phyloP scores from a whole-genome alignment of 805 yeast genomes.

The Schwanniomyces vanrijiae region DNA sequence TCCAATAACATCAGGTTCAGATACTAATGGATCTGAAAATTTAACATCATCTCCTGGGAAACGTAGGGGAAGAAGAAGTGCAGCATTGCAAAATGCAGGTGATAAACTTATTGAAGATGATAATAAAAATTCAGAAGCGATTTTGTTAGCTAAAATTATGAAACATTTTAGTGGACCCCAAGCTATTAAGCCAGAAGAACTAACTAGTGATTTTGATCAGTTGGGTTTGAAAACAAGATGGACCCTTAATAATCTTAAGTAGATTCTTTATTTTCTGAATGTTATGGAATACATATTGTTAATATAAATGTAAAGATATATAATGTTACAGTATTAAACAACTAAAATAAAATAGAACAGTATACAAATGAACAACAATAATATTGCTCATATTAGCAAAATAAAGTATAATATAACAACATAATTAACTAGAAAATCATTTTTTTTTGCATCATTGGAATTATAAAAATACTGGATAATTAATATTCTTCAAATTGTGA shows the following conservation, averaged over 20 bases:
- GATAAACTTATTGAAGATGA: constrained; percentile 10
- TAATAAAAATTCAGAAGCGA: constrained; percentile 33
- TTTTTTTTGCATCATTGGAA: background rate
- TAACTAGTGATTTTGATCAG: constrained; percentile 32
- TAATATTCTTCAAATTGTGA: constrained; percentile 49
- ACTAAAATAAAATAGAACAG: background rate
- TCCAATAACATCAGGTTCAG: constrained; percentile 39
- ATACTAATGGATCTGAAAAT: constrained; percentile 28
- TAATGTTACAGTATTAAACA: constrained; percentile 6
- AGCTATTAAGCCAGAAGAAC: constrained; percentile 31
- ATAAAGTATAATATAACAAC: constrained; percentile 2
- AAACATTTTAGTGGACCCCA: constrained; percentile 43
- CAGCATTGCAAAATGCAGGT: constrained; percentile 11
- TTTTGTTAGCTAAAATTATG: constrained; percentile 41
- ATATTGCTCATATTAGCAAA: background rate
- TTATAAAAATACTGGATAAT: constrained; percentile 4
- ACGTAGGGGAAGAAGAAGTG: constrained; percentile 41
- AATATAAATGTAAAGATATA: background rate
- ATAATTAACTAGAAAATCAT: constrained; percentile 2
- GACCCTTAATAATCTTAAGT: constrained; percentile 21
- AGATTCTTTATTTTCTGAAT: background rate
- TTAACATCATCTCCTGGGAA: constrained; percentile 21
- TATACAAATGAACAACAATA: constrained; percentile 1
- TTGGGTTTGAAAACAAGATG: constrained; percentile 38
- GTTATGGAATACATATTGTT: background rate